Conservation (phyloP, 2,329 filamentous ascomycete species). For the Colletotrichum gloeosporioides region DNA sequence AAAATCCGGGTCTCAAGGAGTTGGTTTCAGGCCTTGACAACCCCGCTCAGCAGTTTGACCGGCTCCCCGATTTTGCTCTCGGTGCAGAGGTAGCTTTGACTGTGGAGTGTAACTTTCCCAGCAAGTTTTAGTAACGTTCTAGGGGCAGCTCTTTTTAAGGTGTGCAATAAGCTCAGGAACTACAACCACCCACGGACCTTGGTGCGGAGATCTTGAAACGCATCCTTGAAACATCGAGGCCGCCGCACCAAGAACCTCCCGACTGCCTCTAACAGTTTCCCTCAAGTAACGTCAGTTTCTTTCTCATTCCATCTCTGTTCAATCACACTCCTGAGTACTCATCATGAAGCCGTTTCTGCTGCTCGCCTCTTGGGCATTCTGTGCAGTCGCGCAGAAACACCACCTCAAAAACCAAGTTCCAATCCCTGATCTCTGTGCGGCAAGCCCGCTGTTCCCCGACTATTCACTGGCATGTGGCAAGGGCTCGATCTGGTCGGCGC, state of each 20-base stretch:
- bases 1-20: too few species aligned
- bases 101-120: accelerated
- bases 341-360: not conserved
- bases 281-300: not conserved
- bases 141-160: not conserved
- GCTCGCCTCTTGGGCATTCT: not conserved
- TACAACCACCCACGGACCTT: not conserved
- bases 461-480: conserved; percentile 3
- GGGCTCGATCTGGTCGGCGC: not conserved
- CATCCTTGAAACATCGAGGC: conserved; percentile 14
- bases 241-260: not conserved
- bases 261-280: not conserved
- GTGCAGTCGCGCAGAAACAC: not conserved
- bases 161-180: not conserved
- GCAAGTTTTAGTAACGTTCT: not conserved
- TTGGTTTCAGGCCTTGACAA: not conserved
- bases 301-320: not conserved
- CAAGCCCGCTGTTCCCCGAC: conserved; percentile 10
- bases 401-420: not conserved
- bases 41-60: not conserved
- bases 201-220: conserved; percentile 17
- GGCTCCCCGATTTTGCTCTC: accelerated
- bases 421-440: not conserved
- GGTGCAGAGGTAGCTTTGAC: not conserved
- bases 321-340: not conserved